phyloP scores from a whole-genome alignment of 73 alveolate species.

The Paramecium pentaurelia region DNA sequence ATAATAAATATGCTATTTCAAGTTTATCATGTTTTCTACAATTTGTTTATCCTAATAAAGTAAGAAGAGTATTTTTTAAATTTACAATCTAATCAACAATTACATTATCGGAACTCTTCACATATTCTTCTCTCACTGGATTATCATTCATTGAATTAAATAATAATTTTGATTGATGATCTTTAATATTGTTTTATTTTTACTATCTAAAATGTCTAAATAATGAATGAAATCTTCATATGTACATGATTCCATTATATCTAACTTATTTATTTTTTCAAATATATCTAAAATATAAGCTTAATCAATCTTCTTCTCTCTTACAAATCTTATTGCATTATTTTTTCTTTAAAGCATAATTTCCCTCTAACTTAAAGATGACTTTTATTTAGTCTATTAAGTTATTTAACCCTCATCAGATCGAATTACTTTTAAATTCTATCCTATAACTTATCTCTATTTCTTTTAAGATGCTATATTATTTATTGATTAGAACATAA shows the following conservation, averaged over 20 bases:
- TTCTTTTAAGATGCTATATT: neutral
- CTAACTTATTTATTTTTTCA: neutral
- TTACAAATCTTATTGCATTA: neutral
- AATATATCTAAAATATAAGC: neutral
- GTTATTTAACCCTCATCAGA: conserved; percentile 23
- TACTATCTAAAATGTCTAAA: neutral
- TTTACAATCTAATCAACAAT: neutral
- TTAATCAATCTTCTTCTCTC: neutral
- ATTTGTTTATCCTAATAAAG: neutral
- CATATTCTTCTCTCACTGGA: conserved; percentile 42
- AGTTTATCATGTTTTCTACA: conserved; percentile 29
- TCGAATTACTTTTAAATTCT: neutral
- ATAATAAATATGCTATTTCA: neutral
- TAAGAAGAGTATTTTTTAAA: neutral
- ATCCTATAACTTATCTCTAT: neutral
- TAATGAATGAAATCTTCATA: neutral
- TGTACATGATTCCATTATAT: neutral
- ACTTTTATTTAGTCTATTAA: neutral
- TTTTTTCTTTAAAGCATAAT: neutral
- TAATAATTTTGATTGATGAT: neutral
- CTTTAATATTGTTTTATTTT: neutral
- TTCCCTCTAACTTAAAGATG: neutral
- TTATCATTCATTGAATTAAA: neutral
- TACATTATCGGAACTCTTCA: neutral
- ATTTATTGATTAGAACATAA: conserved; percentile 12